phyloP scores from a whole-genome alignment of 805 yeast species.

The Kazachstania viticola region DNA sequence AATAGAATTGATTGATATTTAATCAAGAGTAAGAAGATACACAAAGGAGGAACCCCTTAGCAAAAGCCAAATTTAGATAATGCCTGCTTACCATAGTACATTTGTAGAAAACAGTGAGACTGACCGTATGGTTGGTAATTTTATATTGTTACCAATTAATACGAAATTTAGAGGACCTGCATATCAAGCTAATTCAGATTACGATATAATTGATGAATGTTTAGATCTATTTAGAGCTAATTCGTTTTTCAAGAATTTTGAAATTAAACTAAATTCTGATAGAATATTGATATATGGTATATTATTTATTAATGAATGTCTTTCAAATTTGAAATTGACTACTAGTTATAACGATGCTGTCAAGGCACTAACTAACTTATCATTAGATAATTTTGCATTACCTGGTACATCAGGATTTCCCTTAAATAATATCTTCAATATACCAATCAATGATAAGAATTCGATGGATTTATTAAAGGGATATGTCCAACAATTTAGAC shows the following conservation, averaged over 20 bases:
- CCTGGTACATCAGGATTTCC: slow-evolving; percentile 98
- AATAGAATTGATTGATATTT: no score
- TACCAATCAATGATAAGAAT: slow-evolving; percentile 59
- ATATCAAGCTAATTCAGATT: slow-evolving; percentile 60
- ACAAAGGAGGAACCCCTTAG: no score
- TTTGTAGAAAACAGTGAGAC: slow-evolving; percentile 52
- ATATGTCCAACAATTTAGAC: slow-evolving; percentile 87
- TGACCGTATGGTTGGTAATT: slow-evolving; percentile 61
- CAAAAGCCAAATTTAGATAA: no score
- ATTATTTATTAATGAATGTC: slow-evolving; percentile 74
- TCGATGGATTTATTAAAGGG: slow-evolving; percentile 72
- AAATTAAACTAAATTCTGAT: slow-evolving; percentile 91
- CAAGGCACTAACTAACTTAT: slow-evolving; percentile 64
- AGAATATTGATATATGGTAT: slow-evolving; percentile 90
- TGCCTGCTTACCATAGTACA: slow-evolving; percentile 79
- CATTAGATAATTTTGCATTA: slow-evolving; percentile 76
- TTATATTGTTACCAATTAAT: slow-evolving; percentile 74
- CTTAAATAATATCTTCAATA: slow-evolving; percentile 57
- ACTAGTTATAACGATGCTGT: slow-evolving; percentile 48
- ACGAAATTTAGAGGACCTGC: slow-evolving; percentile 88
- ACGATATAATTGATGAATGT: slow-evolving; percentile 86
- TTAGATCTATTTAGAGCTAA: slow-evolving; percentile 90
- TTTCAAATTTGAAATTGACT: slow-evolving; percentile 44
- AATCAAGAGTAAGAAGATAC: no score
- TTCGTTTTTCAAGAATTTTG: slow-evolving; percentile 92